Evolutionary conservation across 2,329 filamentous ascomycete genomes (phyloP).

Genomic region (Hypoxylon sp.): DNA sequence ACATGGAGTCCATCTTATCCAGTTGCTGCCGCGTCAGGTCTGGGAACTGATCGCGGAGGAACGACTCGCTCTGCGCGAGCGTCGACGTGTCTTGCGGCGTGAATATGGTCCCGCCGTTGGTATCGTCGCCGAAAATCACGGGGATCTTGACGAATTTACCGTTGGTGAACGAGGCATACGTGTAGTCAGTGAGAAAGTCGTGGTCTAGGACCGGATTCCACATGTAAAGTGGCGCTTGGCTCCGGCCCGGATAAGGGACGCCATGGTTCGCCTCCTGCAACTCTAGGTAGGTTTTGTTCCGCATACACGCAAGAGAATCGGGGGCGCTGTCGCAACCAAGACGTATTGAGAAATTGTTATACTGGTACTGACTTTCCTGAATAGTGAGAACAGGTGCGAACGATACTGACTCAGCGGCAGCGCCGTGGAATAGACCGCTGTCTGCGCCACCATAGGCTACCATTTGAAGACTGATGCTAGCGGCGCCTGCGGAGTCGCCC

Average conservation of each 20-base stretch:
- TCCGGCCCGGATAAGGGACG: constrained; percentile 57
- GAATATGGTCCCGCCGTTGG: constrained; percentile 77
- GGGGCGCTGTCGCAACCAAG: constrained; percentile 58
- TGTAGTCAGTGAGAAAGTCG: constrained; percentile 64
- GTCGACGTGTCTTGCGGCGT: constrained; percentile 65
- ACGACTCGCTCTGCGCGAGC: constrained; percentile 65
- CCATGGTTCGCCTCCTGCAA: constrained; percentile 61
- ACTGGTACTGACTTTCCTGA: constrained; percentile 66
- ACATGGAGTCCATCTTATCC: constrained; percentile 66
- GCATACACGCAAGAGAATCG: constrained; percentile 63
- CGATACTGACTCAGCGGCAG: constrained; percentile 66
- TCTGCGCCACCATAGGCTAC: constrained; percentile 67
- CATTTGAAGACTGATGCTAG: constrained; percentile 75
- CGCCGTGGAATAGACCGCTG: constrained; percentile 66
- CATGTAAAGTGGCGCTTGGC: constrained; percentile 62
- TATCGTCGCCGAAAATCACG: constrained; percentile 69
- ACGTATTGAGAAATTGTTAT: constrained; percentile 62
- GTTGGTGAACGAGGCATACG: constrained; percentile 63
- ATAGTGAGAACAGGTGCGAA: constrained; percentile 65
- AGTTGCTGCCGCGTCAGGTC: constrained; percentile 67
- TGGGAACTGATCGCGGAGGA: constrained; percentile 72
- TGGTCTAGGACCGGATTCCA: constrained; percentile 70
- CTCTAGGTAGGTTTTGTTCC: constrained; percentile 58
- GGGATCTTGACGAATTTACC: constrained; percentile 70
- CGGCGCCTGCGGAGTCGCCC: constrained; percentile 78